Evolutionary conservation across 306 rosid genomes (phyloP).

Genomic region (Spatholobus suberectus): DNA sequence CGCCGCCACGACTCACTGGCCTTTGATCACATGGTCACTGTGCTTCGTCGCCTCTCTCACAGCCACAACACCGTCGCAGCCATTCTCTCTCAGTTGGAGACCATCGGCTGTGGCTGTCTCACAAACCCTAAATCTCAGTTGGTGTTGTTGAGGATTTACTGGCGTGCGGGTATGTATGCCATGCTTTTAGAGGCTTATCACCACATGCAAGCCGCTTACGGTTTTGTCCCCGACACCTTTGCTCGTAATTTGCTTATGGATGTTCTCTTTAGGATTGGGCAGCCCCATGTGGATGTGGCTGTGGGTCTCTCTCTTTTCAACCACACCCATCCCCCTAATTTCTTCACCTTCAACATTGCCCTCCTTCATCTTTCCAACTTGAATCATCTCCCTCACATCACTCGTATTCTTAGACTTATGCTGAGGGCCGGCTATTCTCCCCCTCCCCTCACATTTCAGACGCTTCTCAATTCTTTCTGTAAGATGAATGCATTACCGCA

Average conservation of each 20-base stretch:
- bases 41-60: constrained; percentile 45
- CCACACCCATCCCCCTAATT: constrained; percentile 52
- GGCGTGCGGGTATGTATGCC: constrained; percentile 55
- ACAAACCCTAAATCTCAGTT: constrained; percentile 55
- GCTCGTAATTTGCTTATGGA: constrained; percentile 64
- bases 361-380: constrained; percentile 54
- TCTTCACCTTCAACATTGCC: constrained; percentile 59
- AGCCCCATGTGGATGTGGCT: constrained; percentile 37
- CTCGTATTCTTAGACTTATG: constrained; percentile 48
- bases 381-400: constrained; percentile 21
- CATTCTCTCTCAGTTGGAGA: constrained; percentile 47
- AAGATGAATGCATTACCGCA: constrained; percentile 48
- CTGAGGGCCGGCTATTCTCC: constrained; percentile 53
- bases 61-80: constrained; percentile 48
- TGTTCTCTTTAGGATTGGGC: constrained; percentile 54
- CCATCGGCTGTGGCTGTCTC: constrained; percentile 49
- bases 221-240: constrained; percentile 57
- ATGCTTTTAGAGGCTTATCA: constrained; percentile 55
- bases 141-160: constrained; percentile 60
- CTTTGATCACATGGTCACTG: constrained; percentile 50
- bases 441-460: constrained; percentile 45
- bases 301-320: constrained; percentile 35
- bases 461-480: constrained; percentile 61
- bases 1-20: constrained; percentile 43
- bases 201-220: constrained; percentile 46